Percentiles rank a stretch among this genome's conserved stretches.
Evolutionary conservation across 140 eudicot genomes (phyloP).

Genomic region (Ambrosia hybrid): DNA sequence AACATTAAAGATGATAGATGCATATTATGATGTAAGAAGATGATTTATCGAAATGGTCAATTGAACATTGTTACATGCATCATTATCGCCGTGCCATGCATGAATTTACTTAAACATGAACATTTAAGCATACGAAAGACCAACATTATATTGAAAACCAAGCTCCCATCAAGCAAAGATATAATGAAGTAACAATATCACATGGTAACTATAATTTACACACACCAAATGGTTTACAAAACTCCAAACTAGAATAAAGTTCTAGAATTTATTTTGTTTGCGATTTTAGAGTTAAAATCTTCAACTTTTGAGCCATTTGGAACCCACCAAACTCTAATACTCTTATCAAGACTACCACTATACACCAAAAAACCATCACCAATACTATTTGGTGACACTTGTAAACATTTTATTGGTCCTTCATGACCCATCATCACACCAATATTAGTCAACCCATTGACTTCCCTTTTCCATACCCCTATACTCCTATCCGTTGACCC

Average conservation of each 20-base stretch:
- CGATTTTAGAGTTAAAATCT: slow-evolving; percentile 28
- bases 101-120: not conserved
- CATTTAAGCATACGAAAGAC: not conserved
- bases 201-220: slow-evolving; percentile 5
- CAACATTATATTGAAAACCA: not conserved
- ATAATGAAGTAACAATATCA: not conserved
- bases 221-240: not conserved
- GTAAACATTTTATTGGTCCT: slow-evolving; percentile 89
- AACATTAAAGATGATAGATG: no score
- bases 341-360: slow-evolving; percentile 88
- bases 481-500: slow-evolving; percentile 87
- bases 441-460: slow-evolving; percentile 48
- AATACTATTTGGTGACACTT: slow-evolving; percentile 55
- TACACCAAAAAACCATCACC: slow-evolving; percentile 90
- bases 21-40: not conserved
- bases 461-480: slow-evolving; percentile 69
- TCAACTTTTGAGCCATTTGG: slow-evolving; percentile 39
- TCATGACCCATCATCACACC: slow-evolving; percentile 76
- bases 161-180: not conserved
- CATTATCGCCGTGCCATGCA: not conserved
- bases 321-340: slow-evolving; percentile 96
- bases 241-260: slow-evolving; percentile 12
- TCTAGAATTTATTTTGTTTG: not conserved
- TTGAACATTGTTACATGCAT: not conserved
- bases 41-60: not conserved